A percentile compares a stretch with the other conserved stretches of the same genome.
These are phyloP conservation scores for Diaporthe citri DNA, from an alignment of 2,329 filamentous ascomycete genomes.

Conservation along the genomic window DNA sequence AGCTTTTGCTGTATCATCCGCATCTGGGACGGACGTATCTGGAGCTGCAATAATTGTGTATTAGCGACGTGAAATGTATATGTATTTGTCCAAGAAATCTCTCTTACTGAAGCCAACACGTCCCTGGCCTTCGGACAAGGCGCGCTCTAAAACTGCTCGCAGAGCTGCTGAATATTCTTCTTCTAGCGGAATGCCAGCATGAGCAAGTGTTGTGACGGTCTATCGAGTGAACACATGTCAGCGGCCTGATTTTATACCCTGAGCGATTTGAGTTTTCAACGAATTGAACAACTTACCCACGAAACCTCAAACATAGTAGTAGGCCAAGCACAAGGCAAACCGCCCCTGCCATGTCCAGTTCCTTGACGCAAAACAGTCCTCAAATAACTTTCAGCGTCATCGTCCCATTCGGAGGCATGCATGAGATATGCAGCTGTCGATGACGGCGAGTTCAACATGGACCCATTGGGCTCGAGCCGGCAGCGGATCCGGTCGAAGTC, in stretches of 20 bases:
- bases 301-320: neutral
- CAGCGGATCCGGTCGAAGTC: conserved; percentile 7
- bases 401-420: neutral
- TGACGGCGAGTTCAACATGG: neutral
- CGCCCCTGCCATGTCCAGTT: neutral
- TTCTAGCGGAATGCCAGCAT: neutral
- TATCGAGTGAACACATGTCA: neutral
- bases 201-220: neutral
- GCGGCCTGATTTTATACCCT: neutral
- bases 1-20: neutral
- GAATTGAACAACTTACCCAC: neutral
- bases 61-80: too few species aligned
- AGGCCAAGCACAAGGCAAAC: neutral
- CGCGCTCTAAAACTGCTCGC: neutral
- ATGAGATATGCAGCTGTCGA: neutral
- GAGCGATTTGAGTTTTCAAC: neutral
- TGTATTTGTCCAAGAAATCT: too few species aligned
- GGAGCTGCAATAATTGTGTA: neutral
- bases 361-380: neutral
- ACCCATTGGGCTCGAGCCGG: neutral
- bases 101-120: neutral
- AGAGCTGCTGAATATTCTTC: neutral
- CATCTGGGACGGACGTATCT: neutral
- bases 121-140: neutral
- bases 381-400: neutral